phyloP scores from a whole-genome alignment of 163 green algal species.

The Prototheca cutis region DNA sequence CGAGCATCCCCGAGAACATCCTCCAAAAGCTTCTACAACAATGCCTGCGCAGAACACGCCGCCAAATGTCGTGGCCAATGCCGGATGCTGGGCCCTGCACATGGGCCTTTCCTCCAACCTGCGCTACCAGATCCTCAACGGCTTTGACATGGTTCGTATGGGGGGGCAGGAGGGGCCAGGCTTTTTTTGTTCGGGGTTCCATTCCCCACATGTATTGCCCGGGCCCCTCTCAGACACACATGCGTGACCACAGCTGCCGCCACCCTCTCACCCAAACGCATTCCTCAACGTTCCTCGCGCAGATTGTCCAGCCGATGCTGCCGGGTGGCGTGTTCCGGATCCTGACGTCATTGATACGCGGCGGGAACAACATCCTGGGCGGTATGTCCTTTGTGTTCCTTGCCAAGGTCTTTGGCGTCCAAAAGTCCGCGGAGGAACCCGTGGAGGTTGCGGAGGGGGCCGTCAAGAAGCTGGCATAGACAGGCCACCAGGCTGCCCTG shows the following conservation, averaged over 20 bases:
- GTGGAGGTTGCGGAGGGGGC: constrained; percentile 5
- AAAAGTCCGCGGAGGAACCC: constrained; percentile 54
- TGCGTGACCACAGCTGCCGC: not conserved
- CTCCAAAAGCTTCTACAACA: no score
- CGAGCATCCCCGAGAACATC: no score
- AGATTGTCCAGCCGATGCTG: constrained; percentile 61
- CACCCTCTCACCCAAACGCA: not conserved
- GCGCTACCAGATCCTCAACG: constrained; percentile 88
- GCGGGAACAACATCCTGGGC: constrained; percentile 82
- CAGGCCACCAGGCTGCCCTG: no score
- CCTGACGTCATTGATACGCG: constrained; percentile 67
- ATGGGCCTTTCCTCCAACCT: constrained; percentile 91
- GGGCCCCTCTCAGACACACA: no score
- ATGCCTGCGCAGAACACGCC: constrained; percentile 61
- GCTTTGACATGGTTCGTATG: constrained; percentile 62
- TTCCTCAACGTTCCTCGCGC: constrained; percentile 1
- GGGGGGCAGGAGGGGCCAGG: no score
- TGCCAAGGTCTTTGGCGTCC: constrained; percentile 77
- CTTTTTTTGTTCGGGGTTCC: no score
- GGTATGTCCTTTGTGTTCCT: constrained; percentile 86
- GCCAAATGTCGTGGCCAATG: constrained; percentile 77
- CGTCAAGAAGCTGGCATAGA: constrained; percentile 13
- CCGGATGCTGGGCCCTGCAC: constrained; percentile 78
- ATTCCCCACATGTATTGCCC: no score
- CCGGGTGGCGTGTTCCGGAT: constrained; percentile 57